Conservation (phyloP, 306 rosid species). For the Lathyrus sativus region DNA sequence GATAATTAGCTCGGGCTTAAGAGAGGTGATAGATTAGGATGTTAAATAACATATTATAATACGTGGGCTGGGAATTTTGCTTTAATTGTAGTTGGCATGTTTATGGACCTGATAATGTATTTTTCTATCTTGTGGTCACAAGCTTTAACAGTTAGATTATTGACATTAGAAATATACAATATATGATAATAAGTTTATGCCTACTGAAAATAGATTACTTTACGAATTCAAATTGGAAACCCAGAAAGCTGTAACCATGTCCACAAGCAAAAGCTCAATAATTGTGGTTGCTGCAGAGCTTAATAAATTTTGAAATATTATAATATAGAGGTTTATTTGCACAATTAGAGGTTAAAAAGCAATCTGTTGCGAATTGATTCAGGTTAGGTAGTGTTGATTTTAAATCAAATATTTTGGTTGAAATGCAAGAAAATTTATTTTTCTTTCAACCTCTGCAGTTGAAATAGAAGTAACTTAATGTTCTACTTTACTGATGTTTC, state of each 20-base stretch:
- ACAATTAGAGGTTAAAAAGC: conserved; percentile 1
- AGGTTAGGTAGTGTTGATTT: conserved; percentile 2
- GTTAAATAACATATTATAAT: conserved; percentile 29
- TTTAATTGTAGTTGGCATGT: conserved; percentile 24
- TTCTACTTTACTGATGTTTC: conserved; percentile 16
- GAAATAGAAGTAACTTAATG: conserved; percentile 24
- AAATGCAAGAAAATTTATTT: conserved; percentile 14
- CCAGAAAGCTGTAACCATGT: conserved; percentile 7
- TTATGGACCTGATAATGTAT: conserved; percentile 26
- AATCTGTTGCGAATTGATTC: conserved; percentile 22
- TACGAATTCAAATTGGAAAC: conserved; percentile 24
- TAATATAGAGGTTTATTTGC: conserved; percentile 10
- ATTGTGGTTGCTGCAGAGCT: conserved; percentile 25
- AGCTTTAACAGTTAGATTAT: conserved; percentile 34
- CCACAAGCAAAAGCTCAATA: background rate
- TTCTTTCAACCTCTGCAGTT: conserved; percentile 30
- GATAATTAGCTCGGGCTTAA: conserved; percentile 33
- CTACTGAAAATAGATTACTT: conserved; percentile 15
- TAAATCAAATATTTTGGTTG: conserved; percentile 19
- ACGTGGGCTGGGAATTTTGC: conserved; percentile 1
- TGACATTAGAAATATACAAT: conserved; percentile 4
- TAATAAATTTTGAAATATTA: background rate
- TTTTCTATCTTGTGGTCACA: conserved; percentile 24
- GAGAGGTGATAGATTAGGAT: conserved; percentile 26
- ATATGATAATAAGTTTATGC: conserved; percentile 13